phyloP scores from a whole-genome alignment of 805 yeast genomes.

The Hanseniaspora pseudoguilliermondii region DNA sequence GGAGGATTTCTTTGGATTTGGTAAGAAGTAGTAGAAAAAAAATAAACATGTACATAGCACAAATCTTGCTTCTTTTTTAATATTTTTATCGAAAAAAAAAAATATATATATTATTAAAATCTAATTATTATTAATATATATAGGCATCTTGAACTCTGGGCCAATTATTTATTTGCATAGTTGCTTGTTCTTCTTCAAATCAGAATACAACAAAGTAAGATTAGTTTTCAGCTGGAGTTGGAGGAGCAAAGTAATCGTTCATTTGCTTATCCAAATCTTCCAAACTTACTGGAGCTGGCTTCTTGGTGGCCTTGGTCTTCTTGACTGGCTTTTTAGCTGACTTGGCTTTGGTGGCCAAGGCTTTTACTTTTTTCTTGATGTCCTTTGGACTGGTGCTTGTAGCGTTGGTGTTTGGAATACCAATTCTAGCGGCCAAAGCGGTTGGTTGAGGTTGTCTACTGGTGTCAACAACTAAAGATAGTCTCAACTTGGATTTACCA shows the following conservation, averaged over 20 bases:
- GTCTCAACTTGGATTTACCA: slow-evolving; percentile 62
- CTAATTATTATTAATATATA: neutral
- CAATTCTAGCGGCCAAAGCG: slow-evolving; percentile 20
- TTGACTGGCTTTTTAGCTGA: slow-evolving; percentile 15
- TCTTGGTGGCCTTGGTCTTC: slow-evolving; percentile 16
- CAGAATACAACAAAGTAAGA: neutral
- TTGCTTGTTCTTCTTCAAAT: too few relatives aligned
- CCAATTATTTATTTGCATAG: too few relatives aligned
- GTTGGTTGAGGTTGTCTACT: slow-evolving; percentile 40
- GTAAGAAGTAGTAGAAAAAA: neutral
- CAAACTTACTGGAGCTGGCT: slow-evolving; percentile 30
- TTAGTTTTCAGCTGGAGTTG: slow-evolving; percentile 22
- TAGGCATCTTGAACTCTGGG: too few relatives aligned
- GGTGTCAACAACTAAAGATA: slow-evolving; percentile 80
- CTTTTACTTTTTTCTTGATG: slow-evolving; percentile 5
- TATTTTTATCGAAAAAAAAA: neutral
- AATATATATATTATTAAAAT: neutral
- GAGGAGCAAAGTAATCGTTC: slow-evolving; percentile 77
- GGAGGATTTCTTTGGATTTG: slow-evolving; percentile 9
- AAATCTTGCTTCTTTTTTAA: neutral
- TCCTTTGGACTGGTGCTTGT: slow-evolving; percentile 15
- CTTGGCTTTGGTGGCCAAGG: slow-evolving; percentile 17
- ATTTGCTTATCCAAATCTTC: slow-evolving; percentile 96
- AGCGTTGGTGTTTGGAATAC: slow-evolving; percentile 13
- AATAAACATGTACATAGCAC: neutral